Base-by-base conservation (phyloP, 2,329 filamentous ascomycete species). In the Epichloe sibirici region DNA sequence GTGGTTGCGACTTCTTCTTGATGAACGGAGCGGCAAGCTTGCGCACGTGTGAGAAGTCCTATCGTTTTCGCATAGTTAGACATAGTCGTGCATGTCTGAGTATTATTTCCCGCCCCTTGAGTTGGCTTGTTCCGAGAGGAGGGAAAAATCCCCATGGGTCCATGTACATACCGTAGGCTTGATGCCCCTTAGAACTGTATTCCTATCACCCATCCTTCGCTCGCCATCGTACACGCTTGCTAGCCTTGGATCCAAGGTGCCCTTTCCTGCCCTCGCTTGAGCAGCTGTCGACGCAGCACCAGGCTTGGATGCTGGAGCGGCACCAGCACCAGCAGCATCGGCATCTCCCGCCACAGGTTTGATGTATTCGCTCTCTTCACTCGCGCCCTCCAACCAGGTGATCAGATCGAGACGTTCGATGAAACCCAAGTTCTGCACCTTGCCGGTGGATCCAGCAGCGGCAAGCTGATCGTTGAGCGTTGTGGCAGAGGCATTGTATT, bases 1-100 rank as follows among this genome's bases (percentile, higher is more conserved):
- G 60, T 58, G 74, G 64, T 57, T 71, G 63, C 34, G 75, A 66
- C 64, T 82, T 81, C 65, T 78, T 77, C 51, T 76, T 79, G 62
- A 93, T 84, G 71, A 95, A 91, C 13, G 82, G 74, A 49, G 83
- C 78, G 38, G 90, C 88, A 58, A 87, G 79, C 72, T 95, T 96
- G 62, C 90, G 88, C 57, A 96, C 86, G 62, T 90, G 85, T 15
- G 90, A 91, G 69, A 97, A 97, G 71, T 98, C 93, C 88, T 96
- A 6, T 43, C 8, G 3, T 7, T 43, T 7, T 34, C 21, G 5
- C 8, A 13, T 21, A 46, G 44, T 46, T 6, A 46, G 44, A 31
- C n/a, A 25, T 25, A 11, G 43, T 45, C 12, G 23, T 45, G 43
- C 13, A 23, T 28, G 8, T 45, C 9, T 11, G 31, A 31, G 31